phyloP scores from a whole-genome alignment of 208 protist genomes.

The Trypanosoma mega region DNA sequence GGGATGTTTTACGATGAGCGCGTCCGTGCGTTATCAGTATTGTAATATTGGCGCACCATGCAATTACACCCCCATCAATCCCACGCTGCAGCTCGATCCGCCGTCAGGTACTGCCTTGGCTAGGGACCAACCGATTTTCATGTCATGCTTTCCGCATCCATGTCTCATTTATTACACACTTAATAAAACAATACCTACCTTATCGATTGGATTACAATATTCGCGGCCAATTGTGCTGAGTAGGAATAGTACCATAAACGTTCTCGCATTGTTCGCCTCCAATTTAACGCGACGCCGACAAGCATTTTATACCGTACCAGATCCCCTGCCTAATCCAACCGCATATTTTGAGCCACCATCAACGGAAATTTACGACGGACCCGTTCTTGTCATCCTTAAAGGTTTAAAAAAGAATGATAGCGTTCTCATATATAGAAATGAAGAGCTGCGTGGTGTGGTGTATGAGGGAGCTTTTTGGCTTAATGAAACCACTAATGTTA shows the following conservation, averaged over 20 bases:
- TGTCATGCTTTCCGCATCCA: slow-evolving; percentile 47
- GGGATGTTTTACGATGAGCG: slow-evolving; percentile 58
- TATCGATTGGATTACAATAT: slow-evolving; percentile 21
- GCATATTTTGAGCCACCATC: slow-evolving; percentile 27
- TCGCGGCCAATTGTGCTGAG: slow-evolving; percentile 32
- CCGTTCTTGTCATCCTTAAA: slow-evolving; percentile 43
- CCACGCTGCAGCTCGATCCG: slow-evolving; percentile 31
- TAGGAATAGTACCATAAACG: slow-evolving; percentile 40
- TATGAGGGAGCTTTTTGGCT: slow-evolving; percentile 62
- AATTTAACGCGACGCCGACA: slow-evolving; percentile 24
- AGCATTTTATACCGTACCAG: slow-evolving; percentile 39
- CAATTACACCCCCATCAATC: slow-evolving; percentile 16
- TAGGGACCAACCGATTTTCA: slow-evolving; percentile 23
- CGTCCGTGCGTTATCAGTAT: slow-evolving; percentile 36
- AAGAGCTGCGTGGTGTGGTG: slow-evolving; percentile 27
- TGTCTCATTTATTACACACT: slow-evolving; percentile 65
- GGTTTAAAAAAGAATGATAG: slow-evolving; percentile 25
- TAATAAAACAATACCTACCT: slow-evolving; percentile 25
- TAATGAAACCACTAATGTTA: slow-evolving; percentile 33
- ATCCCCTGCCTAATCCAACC: background rate
- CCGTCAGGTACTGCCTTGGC: slow-evolving; percentile 24
- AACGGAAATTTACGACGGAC: slow-evolving; percentile 30
- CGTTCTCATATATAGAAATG: slow-evolving; percentile 41
- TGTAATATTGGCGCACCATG: slow-evolving; percentile 59
- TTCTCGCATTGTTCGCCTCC: slow-evolving; percentile 32